Base-by-base conservation (phyloP, 768 basidiomycete species). In the Scleroderma bovista region DNA sequence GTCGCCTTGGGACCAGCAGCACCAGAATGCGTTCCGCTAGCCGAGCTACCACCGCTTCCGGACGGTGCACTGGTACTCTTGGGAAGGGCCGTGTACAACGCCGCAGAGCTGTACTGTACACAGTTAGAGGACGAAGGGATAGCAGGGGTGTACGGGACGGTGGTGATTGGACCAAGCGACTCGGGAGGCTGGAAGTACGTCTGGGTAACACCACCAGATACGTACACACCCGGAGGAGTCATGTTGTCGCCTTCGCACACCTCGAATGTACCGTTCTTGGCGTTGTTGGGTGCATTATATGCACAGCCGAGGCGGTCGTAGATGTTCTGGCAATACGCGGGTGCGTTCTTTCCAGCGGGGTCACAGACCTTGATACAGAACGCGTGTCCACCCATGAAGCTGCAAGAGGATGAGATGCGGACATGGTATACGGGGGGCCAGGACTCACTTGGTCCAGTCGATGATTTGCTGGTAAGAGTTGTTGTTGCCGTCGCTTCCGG, bases 311-410 rank as follows among this genome's bases (percentile, higher is more conserved):
- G 82, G 50, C 83, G 84, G 60, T 89, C 87, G 51, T 72, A 84
- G 52, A 80, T 76, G 73, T 92, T 83, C 63, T 86, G 71, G 71
- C 88, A 90, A 57, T 64, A 76, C n/a, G 69, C 60, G 4, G 71
- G 69, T 0, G 76, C 72, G 57, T 79, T 73, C n/a, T 75, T 58
- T 11, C 71, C 69, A 1, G 63, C 54, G 2, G 82, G 81, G 58
- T 88, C 79, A 69, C 88, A 92, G 0, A 76, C 70, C 66, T 90
- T 91, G 55, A 86, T 59, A 66, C 87, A 91, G 74, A 87, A 85
- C 20, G 51, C 47, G 54, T 71, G 63, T 22, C 74, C 75, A 44
- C 88, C 88, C 60, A 88, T 80, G 74, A 90, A 91, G 63, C 86
- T 85, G 56, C 71, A 34, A 61, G 61, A 17, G 51, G 60, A 8